These are phyloP conservation scores for Choanephora cucurbitarum DNA, from an alignment of 371 early-diverging fungal genomes.

Conservation along the genomic window DNA sequence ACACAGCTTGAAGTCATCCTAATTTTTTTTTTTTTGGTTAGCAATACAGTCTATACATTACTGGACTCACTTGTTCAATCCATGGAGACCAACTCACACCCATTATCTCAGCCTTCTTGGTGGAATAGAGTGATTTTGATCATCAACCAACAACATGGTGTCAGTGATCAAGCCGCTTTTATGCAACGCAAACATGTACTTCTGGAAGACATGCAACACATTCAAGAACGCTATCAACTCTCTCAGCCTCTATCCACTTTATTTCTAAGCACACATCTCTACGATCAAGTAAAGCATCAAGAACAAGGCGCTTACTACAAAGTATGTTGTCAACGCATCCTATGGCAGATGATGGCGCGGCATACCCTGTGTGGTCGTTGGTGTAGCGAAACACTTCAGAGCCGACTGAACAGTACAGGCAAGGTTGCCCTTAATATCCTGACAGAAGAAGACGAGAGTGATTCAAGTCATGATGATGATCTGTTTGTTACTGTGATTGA, in stretches of 20 bases:
- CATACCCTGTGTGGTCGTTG: slow-evolving; percentile 18
- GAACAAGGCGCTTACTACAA: slow-evolving; percentile 9
- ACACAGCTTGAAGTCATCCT: no score
- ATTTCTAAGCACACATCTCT: slow-evolving; percentile 10
- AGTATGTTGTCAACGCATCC: slow-evolving; percentile 13
- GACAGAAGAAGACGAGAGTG: slow-evolving; percentile 17
- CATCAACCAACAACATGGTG: slow-evolving; percentile 17
- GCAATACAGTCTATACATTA: slow-evolving; percentile 12
- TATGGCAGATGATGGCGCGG: slow-evolving; percentile 27
- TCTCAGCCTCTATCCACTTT: slow-evolving; percentile 15
- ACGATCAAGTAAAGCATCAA: slow-evolving; percentile 4
- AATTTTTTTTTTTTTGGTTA: not conserved
- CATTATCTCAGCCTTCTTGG: slow-evolving; percentile 12
- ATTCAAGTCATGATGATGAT: slow-evolving; percentile 15
- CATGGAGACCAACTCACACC: slow-evolving; percentile 6
- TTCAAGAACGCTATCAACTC: slow-evolving; percentile 17
- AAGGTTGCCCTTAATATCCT: slow-evolving; percentile 7
- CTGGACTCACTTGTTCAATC: slow-evolving; percentile 12
- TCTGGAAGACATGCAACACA: slow-evolving; percentile 13
- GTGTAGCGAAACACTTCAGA: slow-evolving; percentile 15
- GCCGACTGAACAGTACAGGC: not conserved
- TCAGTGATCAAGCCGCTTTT: slow-evolving; percentile 1
- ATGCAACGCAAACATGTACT: slow-evolving; percentile 14
- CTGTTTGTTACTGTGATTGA: slow-evolving; percentile 19
- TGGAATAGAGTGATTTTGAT: slow-evolving; percentile 23